Percentiles rank a stretch among this genome's conserved stretches.
These are phyloP conservation scores for Hericium coralloides DNA, from an alignment of 768 basidiomycete genomes.

Conservation along the genomic window DNA sequence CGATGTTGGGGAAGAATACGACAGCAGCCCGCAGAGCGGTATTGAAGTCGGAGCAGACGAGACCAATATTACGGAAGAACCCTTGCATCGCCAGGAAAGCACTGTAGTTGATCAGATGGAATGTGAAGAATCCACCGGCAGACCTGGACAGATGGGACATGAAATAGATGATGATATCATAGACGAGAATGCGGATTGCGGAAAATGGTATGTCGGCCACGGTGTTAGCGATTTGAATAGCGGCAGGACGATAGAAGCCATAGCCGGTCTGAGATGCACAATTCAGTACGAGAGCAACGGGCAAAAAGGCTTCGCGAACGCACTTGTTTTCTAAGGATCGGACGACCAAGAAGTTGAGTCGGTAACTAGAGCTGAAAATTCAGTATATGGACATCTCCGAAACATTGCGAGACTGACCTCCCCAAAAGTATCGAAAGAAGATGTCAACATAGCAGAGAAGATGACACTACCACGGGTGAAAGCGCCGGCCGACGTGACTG, in stretches of 20 bases:
- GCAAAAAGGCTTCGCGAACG: not conserved
- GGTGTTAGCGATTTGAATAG: slow-evolving; percentile 57
- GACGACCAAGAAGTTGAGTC: slow-evolving; percentile 73
- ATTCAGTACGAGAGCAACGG: not conserved
- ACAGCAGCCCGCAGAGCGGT: slow-evolving; percentile 36
- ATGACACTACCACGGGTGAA: slow-evolving; percentile 85
- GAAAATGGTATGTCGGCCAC: slow-evolving; percentile 68
- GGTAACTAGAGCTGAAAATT: slow-evolving; percentile 45
- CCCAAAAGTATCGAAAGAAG: slow-evolving; percentile 61
- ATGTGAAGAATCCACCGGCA: slow-evolving; percentile 43
- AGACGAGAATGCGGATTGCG: slow-evolving; percentile 46
- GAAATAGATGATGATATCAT: slow-evolving; percentile 64
- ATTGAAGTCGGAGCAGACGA: slow-evolving; percentile 45
- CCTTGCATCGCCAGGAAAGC: slow-evolving; percentile 72
- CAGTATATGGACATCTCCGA: not conserved
- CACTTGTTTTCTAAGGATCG: slow-evolving; percentile 59
- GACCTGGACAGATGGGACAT: slow-evolving; percentile 40
- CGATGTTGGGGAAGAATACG: slow-evolving; percentile 57
- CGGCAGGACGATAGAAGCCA: slow-evolving; percentile 60
- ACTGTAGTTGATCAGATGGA: slow-evolving; percentile 56
- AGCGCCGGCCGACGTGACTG: slow-evolving; percentile 66
- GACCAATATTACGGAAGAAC: slow-evolving; percentile 73
- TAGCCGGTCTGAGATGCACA: slow-evolving; percentile 30
- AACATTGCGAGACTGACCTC: slow-evolving; percentile 34
- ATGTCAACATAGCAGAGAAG: slow-evolving; percentile 60